phyloP scores from a whole-genome alignment of 2,329 filamentous ascomycete species.

The Fusarium illudens region DNA sequence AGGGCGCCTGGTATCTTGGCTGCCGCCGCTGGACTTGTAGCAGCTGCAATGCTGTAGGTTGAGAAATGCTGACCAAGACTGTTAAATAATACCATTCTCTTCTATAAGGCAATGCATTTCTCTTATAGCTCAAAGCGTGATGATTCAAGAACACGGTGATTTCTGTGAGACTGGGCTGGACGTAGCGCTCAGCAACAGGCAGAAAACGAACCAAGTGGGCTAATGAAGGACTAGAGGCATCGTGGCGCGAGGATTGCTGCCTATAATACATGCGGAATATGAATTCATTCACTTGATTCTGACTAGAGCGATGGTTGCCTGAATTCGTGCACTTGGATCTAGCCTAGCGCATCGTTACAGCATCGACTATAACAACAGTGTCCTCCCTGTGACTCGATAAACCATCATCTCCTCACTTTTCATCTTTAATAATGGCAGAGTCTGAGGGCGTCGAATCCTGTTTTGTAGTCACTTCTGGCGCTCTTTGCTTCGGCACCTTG shows the following conservation, averaged over 20 bases:
- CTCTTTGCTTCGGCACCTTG: not conserved
- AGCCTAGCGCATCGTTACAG: not conserved
- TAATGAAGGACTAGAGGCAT: not conserved
- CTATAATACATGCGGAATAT: not conserved
- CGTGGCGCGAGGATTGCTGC: not conserved
- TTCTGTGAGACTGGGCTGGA: not conserved
- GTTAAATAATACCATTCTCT: not conserved
- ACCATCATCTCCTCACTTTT: not conserved
- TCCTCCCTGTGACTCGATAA: too few relatives aligned
- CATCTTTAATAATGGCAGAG: not conserved
- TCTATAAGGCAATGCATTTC: not conserved
- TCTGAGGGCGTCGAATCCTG: not conserved
- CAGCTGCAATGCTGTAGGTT: conserved; percentile 8
- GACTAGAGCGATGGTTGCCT: not conserved
- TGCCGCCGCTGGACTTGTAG: conserved; percentile 9
- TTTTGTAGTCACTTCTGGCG: not conserved
- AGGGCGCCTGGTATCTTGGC: conserved; percentile 12
- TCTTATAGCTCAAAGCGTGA: not conserved
- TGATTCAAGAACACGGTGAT: not conserved
- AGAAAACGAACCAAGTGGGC: not conserved
- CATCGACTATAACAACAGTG: not conserved
- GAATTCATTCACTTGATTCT: not conserved
- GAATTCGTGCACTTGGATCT: not conserved
- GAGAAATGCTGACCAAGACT: not conserved
- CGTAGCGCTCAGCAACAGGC: not conserved